Base-by-base conservation (phyloP, 2,329 filamentous ascomycete genomes). In the Sporothrix brasiliensis region DNA sequence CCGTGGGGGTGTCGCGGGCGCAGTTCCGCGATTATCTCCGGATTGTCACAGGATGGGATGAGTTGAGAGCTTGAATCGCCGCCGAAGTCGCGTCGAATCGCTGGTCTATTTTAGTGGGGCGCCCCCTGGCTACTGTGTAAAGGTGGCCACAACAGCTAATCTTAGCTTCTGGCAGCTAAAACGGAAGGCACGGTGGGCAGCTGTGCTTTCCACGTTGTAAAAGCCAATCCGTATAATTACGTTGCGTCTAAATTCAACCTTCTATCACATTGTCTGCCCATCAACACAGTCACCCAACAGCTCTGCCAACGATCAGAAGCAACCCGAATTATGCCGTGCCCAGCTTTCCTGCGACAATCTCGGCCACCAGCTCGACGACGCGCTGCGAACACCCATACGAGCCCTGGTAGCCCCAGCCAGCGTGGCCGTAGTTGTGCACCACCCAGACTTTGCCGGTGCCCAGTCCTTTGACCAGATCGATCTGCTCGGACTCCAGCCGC, bases 381-480 rank as follows among this genome's bases (percentile, higher is more conserved):
- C 85, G 82, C 76, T 89, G 83, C 0, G 91, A 87, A 78, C 90
- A 92, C 0, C 91, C 92, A 79, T 91, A 94, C 30, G 83, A 87
- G 1, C 84, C 85, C 76, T 88, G 86, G 71, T 87, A 97, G 13
- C 93, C 93, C 85, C 91, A 93, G 1, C 91, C 91, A 1, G 88
- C 89, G 78, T 93, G 91, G 0, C 91, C 92, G 75, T 94, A 94
- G 75, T 92, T 91, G 78, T 94, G 92, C 69, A 95, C 89, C n/a
- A 93, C 86, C 79, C 86, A 83, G 2, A 79, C 86, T 3, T 87
- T 84, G 7, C 87, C 88, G 58, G 27, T 4, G 30, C 19, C 54
- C 11, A 6, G 39, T 47, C 39, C 53, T 27, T 65, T 24, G 27
- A n/a, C 21, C 11, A 63, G 53, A 10, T 52, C 30, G 5, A 92